Conservation (phyloP, 2,329 filamentous ascomycete species). For the Coleophoma crateriformis region DNA sequence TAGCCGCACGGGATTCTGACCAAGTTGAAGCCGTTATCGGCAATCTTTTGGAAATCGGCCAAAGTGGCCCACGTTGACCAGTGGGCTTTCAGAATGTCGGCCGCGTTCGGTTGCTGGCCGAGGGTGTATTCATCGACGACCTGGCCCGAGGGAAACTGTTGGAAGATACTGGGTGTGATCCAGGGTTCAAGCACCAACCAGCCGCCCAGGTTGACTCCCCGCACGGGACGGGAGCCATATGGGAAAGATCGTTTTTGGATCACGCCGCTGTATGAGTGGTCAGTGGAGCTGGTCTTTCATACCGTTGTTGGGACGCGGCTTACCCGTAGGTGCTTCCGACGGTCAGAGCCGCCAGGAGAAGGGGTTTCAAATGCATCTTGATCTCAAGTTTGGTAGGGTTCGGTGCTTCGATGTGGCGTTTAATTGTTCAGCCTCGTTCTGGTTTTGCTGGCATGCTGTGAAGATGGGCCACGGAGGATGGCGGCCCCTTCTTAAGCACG, state of each 20-base stretch:
- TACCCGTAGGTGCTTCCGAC: neutral
- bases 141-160: neutral
- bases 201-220: neutral
- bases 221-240: neutral
- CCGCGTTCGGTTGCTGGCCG: neutral
- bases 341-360: neutral
- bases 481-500: too few species aligned
- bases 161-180: neutral
- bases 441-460: too few species aligned
- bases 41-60: neutral
- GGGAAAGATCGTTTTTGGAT: neutral
- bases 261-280: neutral
- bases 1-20: neutral
- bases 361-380: neutral
- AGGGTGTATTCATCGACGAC: neutral
- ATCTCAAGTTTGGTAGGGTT: too few species aligned
- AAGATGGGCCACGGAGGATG: too few species aligned
- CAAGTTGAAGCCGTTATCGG: neutral
- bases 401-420: too few species aligned
- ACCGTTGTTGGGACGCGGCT: neutral
- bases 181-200: neutral
- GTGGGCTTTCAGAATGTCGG: neutral
- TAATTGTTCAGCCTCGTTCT: too few species aligned
- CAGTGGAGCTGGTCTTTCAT: neutral
- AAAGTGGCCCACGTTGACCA: neutral